phyloP scores from a whole-genome alignment of 768 basidiomycete species.

The Mycena rosella region DNA sequence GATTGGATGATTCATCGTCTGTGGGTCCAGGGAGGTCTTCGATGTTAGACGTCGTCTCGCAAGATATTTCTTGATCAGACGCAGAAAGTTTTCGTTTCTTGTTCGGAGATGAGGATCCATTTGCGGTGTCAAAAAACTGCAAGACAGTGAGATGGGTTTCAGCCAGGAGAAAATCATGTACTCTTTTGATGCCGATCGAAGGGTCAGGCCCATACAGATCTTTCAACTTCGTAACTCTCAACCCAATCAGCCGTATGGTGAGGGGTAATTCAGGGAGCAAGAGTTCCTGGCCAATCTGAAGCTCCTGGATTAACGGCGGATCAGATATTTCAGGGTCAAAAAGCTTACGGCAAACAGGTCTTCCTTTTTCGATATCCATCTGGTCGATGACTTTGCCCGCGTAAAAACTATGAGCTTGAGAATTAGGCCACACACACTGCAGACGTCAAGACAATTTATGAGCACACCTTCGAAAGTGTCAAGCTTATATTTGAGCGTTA shows the following conservation, averaged over 20 bases:
- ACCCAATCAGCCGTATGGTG: slow-evolving; percentile 85
- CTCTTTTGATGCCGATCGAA: slow-evolving; percentile 78
- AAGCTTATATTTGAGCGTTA: slow-evolving; percentile 94
- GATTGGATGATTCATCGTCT: background rate
- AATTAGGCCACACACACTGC: background rate
- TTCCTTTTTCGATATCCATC: slow-evolving; percentile 83
- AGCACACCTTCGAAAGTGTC: slow-evolving; percentile 85
- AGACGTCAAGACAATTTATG: slow-evolving; percentile 5
- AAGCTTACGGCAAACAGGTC: slow-evolving; percentile 79
- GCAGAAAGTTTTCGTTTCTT: slow-evolving; percentile 54
- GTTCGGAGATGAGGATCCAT: slow-evolving; percentile 46
- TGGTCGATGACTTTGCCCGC: slow-evolving; percentile 83
- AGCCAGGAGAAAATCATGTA: slow-evolving; percentile 47
- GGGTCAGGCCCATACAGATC: slow-evolving; percentile 71
- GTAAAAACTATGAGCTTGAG: slow-evolving; percentile 72
- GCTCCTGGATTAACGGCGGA: slow-evolving; percentile 28
- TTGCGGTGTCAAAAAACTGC: slow-evolving; percentile 70
- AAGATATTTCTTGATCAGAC: slow-evolving; percentile 14
- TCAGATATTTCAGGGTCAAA: slow-evolving; percentile 17
- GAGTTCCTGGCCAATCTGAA: slow-evolving; percentile 83
- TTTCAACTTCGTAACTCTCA: slow-evolving; percentile 90
- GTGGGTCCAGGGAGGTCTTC: background rate
- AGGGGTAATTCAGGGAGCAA: slow-evolving; percentile 85
- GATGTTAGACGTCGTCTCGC: slow-evolving; percentile 14
- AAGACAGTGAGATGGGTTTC: slow-evolving; percentile 3